phyloP scores from a whole-genome alignment of 139 green algal genomes.

The Spirogloea muscicola region DNA sequence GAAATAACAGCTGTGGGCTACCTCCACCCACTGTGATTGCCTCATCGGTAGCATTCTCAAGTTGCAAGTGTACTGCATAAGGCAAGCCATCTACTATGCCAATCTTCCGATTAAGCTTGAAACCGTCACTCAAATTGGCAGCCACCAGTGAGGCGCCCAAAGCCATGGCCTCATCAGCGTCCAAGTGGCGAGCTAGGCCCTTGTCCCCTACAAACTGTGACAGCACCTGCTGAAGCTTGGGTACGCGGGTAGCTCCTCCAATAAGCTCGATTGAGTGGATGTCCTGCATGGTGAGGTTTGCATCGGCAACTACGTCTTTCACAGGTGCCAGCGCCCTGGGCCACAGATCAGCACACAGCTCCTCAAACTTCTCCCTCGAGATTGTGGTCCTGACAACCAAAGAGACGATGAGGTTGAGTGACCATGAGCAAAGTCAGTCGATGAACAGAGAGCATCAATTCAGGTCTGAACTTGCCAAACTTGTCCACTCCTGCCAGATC shows the following conservation, averaged over 20 bases:
- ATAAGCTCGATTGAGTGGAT: conserved; percentile 56
- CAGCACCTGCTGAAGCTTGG: conserved; percentile 54
- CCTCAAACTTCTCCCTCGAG: conserved; percentile 71
- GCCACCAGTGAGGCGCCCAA: conserved; percentile 86
- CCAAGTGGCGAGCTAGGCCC: conserved; percentile 77
- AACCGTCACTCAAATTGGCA: conserved; percentile 91
- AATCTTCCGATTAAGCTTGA: conserved; percentile 91
- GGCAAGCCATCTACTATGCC: conserved; percentile 77
- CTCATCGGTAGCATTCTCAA: too few relatives aligned
- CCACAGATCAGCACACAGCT: conserved; percentile 73
- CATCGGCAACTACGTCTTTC: conserved; percentile 66
- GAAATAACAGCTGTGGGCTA: conserved; percentile 25
- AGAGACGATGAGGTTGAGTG: too few relatives aligned
- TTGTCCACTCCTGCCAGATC: too few relatives aligned
- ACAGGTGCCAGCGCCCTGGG: conserved; percentile 58
- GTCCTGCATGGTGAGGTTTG: conserved; percentile 62
- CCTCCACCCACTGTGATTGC: too few relatives aligned
- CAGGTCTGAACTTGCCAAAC: too few relatives aligned
- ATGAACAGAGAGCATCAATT: too few relatives aligned
- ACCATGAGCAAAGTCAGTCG: too few relatives aligned
- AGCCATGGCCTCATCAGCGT: conserved; percentile 92
- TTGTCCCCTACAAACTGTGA: conserved; percentile 64
- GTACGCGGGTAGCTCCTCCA: conserved; percentile 35
- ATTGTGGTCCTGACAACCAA: conserved; percentile 53
- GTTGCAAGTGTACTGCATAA: conserved; percentile 53